Base-by-base conservation (phyloP, 805 yeast species). In the Metschnikowia peoriensis region DNA sequence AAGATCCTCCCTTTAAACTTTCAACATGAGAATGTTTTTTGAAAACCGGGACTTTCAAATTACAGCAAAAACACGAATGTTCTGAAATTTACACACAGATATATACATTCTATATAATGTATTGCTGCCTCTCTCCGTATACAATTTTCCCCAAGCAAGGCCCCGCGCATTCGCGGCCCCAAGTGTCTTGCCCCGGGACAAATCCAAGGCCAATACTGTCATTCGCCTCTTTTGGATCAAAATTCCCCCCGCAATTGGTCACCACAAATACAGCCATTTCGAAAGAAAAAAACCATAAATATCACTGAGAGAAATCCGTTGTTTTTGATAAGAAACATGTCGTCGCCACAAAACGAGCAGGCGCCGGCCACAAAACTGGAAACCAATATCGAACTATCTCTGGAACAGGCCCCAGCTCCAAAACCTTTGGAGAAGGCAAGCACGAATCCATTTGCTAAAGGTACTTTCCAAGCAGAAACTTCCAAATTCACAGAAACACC, bases 381-480 rank as follows among this genome's bases (percentile, higher is more conserved):
- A 10, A 9, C 11, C 16, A 42, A 17, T 7, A 22, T 42, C n/a
- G 32, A 29, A 15, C 29, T 38, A 17, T 16, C 43, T 11, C 16
- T 11, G 22, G 37, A 38, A 4, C 8, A 27, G 11, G 37, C 28
- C 8, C 28, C 38, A 11, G 32, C n/a, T 7, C 43, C 41, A 15
- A 44, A 44, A 38, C 17, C 35, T 11, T 9, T 32, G 39, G 52
- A 38, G 35, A 43, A 39, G 32, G 14, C 39, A 10, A 16, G 37
- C 41, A 32, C 55, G 16, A 56, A 56, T 40, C 60, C 60, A 11
- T 56, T 56, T 42, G 43, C 49, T 28, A 29, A 38, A 35, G 57
- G 57, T 34, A 29, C 43, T 15, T 53, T 38, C 29, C 15, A 15
- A n/a, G 8, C 28, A 8, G 46, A 12, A 41, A 46, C 37, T 38